Evolutionary conservation across 2,329 filamentous ascomycete species (phyloP).

Genomic region (Ophiostoma quercus): DNA sequence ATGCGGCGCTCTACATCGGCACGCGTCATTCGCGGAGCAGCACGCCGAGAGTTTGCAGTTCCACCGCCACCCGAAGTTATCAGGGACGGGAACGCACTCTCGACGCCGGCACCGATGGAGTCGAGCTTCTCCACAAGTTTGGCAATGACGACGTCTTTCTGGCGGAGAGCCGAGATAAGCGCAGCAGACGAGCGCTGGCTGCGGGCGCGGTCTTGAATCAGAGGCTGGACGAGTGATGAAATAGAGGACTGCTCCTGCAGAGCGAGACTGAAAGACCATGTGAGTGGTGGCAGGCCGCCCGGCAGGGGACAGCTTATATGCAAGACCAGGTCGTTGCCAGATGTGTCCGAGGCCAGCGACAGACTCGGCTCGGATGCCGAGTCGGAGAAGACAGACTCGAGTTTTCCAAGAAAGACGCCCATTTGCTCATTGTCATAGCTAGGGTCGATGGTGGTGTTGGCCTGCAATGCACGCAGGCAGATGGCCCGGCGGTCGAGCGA

Average conservation of each 20-base stretch:
- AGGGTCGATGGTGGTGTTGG: constrained; percentile 68
- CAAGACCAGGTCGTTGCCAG: constrained; percentile 40
- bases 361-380: constrained; percentile 40
- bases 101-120: constrained; percentile 46
- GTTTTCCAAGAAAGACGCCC: constrained; percentile 58
- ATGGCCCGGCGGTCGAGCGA: constrained; percentile 57
- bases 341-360: constrained; percentile 30
- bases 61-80: neutral
- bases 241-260: constrained; percentile 32
- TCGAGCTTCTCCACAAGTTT: constrained; percentile 53
- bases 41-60: constrained; percentile 28
- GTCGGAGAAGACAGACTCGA: constrained; percentile 34
- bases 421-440: constrained; percentile 64
- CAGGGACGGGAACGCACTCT: constrained; percentile 49
- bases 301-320: constrained; percentile 57
- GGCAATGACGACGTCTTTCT: constrained; percentile 49
- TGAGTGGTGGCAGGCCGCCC: constrained; percentile 55
- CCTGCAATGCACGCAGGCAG: constrained; percentile 54
- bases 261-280: constrained; percentile 59
- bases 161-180: constrained; percentile 41
- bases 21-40: constrained; percentile 43
- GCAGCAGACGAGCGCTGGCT: constrained; percentile 40
- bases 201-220: constrained; percentile 44
- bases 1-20: constrained; percentile 44
- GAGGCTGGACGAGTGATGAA: constrained; percentile 45